phyloP scores from a whole-genome alignment of 2,329 filamentous ascomycete species.

The Pseudovirgaria hyperparasitica region DNA sequence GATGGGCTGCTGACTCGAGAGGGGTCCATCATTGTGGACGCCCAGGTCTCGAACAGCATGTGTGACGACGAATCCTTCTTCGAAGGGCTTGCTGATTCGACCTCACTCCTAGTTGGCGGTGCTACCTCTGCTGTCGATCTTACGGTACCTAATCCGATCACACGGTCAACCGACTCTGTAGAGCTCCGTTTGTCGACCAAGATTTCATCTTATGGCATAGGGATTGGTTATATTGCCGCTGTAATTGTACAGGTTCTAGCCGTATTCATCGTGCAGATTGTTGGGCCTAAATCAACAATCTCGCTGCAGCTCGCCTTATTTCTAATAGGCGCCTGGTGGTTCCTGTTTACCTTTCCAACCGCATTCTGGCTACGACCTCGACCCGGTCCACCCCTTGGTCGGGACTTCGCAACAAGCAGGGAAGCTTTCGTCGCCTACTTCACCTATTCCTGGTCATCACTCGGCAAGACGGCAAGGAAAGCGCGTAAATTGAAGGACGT shows the following conservation, averaged over 20 bases:
- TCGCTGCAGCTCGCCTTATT: slow-evolving; percentile 79
- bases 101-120: slow-evolving; percentile 24
- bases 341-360: slow-evolving; percentile 76
- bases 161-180: slow-evolving; percentile 34
- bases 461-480: slow-evolving; percentile 66
- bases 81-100: slow-evolving; percentile 18
- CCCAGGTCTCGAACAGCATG: slow-evolving; percentile 12
- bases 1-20: slow-evolving; percentile 10
- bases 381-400: slow-evolving; percentile 61
- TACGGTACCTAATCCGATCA: slow-evolving; percentile 17
- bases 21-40: slow-evolving; percentile 12
- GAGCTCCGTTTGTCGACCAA: slow-evolving; percentile 75
- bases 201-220: slow-evolving; percentile 86
- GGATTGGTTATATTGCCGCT: slow-evolving; percentile 82
- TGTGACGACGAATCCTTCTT: slow-evolving; percentile 12
- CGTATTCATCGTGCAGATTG: slow-evolving; percentile 58
- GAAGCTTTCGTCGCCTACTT: slow-evolving; percentile 59
- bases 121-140: slow-evolving; percentile 12
- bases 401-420: slow-evolving; percentile 13
- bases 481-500: slow-evolving; percentile 63
- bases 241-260: slow-evolving; percentile 72
- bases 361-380: slow-evolving; percentile 78
- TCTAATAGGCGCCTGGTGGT: slow-evolving; percentile 85
- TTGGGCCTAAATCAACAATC: slow-evolving; percentile 58
- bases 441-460: slow-evolving; percentile 70